Base-by-base conservation (phyloP, 441 rosid species). In the Aquilaria agallochum region DNA sequence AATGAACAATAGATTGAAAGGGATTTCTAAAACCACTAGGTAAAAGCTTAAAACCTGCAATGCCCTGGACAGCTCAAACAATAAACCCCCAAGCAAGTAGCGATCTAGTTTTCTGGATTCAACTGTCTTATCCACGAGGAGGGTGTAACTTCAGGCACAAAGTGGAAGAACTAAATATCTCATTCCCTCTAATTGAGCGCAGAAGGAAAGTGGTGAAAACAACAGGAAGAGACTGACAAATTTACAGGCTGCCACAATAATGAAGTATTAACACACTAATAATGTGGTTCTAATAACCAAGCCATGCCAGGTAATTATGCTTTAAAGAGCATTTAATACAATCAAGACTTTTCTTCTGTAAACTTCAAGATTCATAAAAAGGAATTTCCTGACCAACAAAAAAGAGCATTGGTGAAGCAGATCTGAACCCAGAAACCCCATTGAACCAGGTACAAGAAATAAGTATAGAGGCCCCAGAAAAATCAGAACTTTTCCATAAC, bases 371-470 rank as follows among this genome's bases (percentile, higher is more conserved):
- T 49, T 50, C 33, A 51, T 15, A 9, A 31, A 31, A 27, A 11
- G 4, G 14, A 42, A 50, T 44, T 46, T 45, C 15, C 57, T 58
- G 64, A 64, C 31, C 59, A 63, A 42, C 9, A 56, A 62, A 66
- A 76, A 68, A 70, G 7, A 7, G 62, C 69, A 54, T 32, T 52
- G 68, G 15, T 48, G 40, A 13, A 54, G 49, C 54, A 68, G 79
- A 76, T 76, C 71, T 59, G 47, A 54, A 58, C 47, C 45, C 61
- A 64, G 36, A 52, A 62, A 58, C 15, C 45, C 60, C 60, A 55
- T 54, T 50, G 12, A 67, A 53, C 40, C 64, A 20, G 27, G 27
- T 20, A 20, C 27, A 20, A 20, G 27, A 20, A 20, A 20, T 20
- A 20, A 60, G 56, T 31, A 33, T 49, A 50, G 50, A 53, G 14